Base-by-base conservation (phyloP, 2,329 filamentous ascomycete species). In the Claviceps sp. region DNA sequence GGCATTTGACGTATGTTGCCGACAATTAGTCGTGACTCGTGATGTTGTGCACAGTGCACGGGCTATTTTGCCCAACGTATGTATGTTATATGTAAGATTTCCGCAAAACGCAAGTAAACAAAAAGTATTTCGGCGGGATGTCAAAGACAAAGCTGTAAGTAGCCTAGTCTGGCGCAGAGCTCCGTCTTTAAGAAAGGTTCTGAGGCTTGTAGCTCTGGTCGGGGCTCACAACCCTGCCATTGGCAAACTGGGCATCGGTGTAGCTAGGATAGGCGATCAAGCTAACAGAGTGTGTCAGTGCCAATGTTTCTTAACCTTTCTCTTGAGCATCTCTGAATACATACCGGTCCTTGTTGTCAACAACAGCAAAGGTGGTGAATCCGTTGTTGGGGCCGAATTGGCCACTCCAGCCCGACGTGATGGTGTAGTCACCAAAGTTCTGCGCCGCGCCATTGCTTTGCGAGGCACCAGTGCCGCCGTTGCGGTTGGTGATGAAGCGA, bases 401-500 rank as follows among this genome's bases (percentile, higher is more conserved):
- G 60, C 70, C 75, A 62, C 71, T 75, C 76, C 76, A 80, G 66
- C 74, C 73, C 2, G 72, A 72, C 49, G 72, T 74, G 60, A 80
- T 58, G 55, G 69, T 74, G 68, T 69, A 80, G 53, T 59, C 60
- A 41, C 75, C 76, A 66, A 74, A 79, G 48, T 57, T 66, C 53
- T 61, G 56, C 45, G 70, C 67, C 18, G 67, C 70, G 47, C 67
- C 69, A 60, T 64, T 66, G 54, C 66, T 65, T 53, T 65, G 59
- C 52, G 68, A 66, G 56, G 65, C 63, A 22, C 30, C 20, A 13
- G 14, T 24, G 16, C 1, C 22, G n/a, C 52, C 52, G 45, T 51
- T 42, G 49, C 46, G 46, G 56, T 67, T 64, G 57, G 71, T 67
- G 50, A 63, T 59, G 62, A 72, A 72, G 52, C 54, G 60, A 66